Conservation (phyloP, 1,284 basidiomycete species). For the Porodaedalea pini region DNA sequence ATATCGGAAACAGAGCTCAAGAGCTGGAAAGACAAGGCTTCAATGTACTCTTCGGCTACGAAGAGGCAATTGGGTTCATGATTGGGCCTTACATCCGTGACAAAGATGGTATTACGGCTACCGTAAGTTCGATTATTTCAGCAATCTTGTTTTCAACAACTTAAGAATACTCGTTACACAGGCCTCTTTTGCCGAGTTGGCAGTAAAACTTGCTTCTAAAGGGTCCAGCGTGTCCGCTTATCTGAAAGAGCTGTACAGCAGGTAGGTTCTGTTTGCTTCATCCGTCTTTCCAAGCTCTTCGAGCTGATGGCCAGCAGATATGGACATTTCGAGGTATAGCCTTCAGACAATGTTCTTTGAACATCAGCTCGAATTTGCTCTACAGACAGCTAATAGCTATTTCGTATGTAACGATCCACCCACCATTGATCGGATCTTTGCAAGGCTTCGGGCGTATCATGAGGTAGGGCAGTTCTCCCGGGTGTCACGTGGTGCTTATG, state of each 20-base stretch:
- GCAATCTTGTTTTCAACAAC: too few relatives aligned
- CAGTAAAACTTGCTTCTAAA: conserved; percentile 43
- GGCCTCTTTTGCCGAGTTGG: conserved; percentile 43
- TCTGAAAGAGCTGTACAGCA: conserved; percentile 61
- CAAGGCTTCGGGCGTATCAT: conserved; percentile 55
- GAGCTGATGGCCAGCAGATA: conserved; percentile 32
- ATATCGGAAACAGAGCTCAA: conserved; percentile 78
- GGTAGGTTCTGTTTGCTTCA: conserved; percentile 9
- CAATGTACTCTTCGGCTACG: conserved; percentile 78
- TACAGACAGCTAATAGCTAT: conserved; percentile 77
- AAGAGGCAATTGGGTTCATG: conserved; percentile 88
- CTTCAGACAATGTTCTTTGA: conserved; percentile 20
- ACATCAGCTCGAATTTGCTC: not conserved
- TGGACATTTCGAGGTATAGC: conserved; percentile 54
- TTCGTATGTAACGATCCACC: conserved; percentile 66
- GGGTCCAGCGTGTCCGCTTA: conserved; percentile 54
- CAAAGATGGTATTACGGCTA: conserved; percentile 80
- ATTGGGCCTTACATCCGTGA: conserved; percentile 73
- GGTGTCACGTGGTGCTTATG: conserved; percentile 5
- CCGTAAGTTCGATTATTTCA: conserved; percentile 45
- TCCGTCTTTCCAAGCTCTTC: not conserved
- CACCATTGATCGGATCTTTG: conserved; percentile 66
- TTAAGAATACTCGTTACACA: too few relatives aligned
- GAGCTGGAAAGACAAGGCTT: conserved; percentile 61
- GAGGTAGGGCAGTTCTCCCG: conserved; percentile 31